These are phyloP conservation scores for Leccinum huronense DNA, from an alignment of 1,284 basidiomycete species.

Conservation along the genomic window DNA sequence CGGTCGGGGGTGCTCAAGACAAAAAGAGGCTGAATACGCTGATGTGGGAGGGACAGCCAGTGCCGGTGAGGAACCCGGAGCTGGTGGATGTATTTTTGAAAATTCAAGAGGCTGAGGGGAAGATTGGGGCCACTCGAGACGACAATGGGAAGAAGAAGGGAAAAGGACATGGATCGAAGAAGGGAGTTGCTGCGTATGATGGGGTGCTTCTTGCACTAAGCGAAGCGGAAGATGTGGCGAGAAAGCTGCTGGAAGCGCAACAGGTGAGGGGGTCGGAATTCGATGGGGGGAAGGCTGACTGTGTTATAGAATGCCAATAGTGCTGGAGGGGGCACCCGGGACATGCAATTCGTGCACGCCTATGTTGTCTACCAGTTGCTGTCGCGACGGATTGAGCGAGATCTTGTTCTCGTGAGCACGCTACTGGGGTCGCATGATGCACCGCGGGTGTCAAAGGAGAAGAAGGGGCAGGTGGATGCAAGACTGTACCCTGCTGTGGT, in stretches of 20 bases:
- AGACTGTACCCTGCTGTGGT: constrained; percentile 80
- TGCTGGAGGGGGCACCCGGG: constrained; percentile 51
- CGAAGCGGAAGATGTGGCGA: constrained; percentile 82
- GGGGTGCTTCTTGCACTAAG: constrained; percentile 78
- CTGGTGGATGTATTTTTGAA: constrained; percentile 84
- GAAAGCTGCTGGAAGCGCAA: constrained; percentile 77
- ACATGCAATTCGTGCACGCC: constrained; percentile 81
- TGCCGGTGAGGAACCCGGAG: constrained; percentile 89
- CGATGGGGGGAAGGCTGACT: constrained; percentile 8
- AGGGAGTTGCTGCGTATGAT: constrained; percentile 80
- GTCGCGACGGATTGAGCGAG: constrained; percentile 82
- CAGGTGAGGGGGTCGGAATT: constrained; percentile 47
- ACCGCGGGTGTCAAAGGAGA: constrained; percentile 38
- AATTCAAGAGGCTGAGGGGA: constrained; percentile 76
- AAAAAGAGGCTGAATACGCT: constrained; percentile 60
- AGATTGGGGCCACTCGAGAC: constrained; percentile 40
- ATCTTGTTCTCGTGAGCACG: constrained; percentile 76
- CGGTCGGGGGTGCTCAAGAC: constrained; percentile 41
- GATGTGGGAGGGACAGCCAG: constrained; percentile 78
- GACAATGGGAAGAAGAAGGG: constrained; percentile 39
- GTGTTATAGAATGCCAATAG: constrained; percentile 21
- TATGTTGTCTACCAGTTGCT: constrained; percentile 87
- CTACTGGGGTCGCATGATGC: constrained; percentile 50
- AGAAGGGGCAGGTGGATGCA: constrained; percentile 56
- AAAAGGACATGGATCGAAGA: constrained; percentile 57